Evolutionary conservation across 2,329 filamentous ascomycete species (phyloP), one percentile per base, ranked within the genome.

Genomic region (Venturia asperata): DNA sequence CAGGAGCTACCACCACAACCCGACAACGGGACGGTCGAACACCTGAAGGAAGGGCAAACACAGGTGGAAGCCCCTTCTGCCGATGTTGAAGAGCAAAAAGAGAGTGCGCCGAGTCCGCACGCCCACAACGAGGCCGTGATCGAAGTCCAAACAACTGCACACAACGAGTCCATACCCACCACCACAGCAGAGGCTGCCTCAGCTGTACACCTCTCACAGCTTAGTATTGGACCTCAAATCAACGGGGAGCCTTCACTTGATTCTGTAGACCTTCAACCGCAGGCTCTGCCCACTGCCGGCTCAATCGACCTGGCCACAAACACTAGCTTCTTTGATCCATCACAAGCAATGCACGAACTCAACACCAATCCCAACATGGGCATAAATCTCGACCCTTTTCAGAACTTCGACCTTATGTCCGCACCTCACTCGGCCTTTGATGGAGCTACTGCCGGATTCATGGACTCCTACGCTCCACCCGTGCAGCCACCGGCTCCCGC

Each of bases 401-500:
- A 30, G 24, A 17, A 15, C 27, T 15, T 58, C 21, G 52, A 58
- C 52, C 30, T 58, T 27, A 10, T 58, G 15, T 19, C 52, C 3
- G 19, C 30, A 30, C 19, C 49, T 17, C 49, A 56, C 24, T 17
- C 49, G 24, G 27, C 9, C 27, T 56, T 58, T 24, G 52, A 58
- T 11, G 27, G 19, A 21, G 17, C 52, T 1, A 27, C 52, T 34
- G 52, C 37, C 30, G 11, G 15, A 5, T 58, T 58, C 30, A 58
- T 58, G 52, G 52, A 58, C 6, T 58, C 52, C 30, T 58, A 58
- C 52, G 52, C 7, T 5, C 52, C 52, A 24, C 52, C 52, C 5
- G 30, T 58, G 52, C 52, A 58, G 52, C 52, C 52, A 37, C 24
- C 64, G 6, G 45, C 34, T 39, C 42, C 55, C 19, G 64, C 64